phyloP scores from a whole-genome alignment of 768 basidiomycete species.

The Candolleomyces eurysporus region DNA sequence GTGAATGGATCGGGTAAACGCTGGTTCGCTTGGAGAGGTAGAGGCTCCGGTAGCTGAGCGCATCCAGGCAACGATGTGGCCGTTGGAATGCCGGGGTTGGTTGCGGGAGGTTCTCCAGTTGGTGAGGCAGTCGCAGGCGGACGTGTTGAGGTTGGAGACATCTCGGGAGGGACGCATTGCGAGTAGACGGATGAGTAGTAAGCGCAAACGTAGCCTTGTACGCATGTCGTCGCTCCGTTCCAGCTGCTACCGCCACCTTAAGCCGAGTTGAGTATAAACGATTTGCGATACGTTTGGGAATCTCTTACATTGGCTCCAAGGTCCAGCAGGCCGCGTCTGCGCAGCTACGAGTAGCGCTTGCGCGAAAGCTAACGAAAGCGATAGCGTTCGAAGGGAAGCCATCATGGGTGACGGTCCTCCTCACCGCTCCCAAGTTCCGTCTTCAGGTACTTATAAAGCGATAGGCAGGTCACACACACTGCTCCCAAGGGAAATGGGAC shows the following conservation, averaged over 20 bases:
- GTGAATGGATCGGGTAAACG: slow-evolving; percentile 55
- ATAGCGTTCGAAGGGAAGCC: neutral
- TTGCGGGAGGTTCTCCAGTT: neutral
- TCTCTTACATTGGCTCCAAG: slow-evolving; percentile 1
- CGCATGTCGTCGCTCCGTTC: neutral
- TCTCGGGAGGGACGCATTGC: slow-evolving; percentile 4
- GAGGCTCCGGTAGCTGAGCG: slow-evolving; percentile 26
- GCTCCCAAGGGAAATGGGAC: neutral
- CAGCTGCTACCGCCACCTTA: slow-evolving; percentile 3
- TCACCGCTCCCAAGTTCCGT: neutral
- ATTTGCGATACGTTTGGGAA: neutral
- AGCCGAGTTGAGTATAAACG: neutral
- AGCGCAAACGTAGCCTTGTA: neutral
- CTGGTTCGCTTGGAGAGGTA: slow-evolving; percentile 32
- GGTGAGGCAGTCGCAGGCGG: neutral
- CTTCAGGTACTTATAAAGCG: neutral
- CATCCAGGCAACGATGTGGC: slow-evolving; percentile 22
- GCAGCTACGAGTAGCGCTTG: neutral
- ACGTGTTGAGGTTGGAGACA: neutral
- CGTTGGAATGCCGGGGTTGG: neutral
- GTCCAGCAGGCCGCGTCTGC: neutral
- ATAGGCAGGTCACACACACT: neutral
- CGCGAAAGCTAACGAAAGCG: neutral
- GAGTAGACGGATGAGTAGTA: neutral
- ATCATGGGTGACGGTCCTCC: neutral